A percentile compares a stretch with the other conserved stretches of the same genome.
Conservation (phyloP, 75 land plant genomes). For the Pinus taeda region DNA sequence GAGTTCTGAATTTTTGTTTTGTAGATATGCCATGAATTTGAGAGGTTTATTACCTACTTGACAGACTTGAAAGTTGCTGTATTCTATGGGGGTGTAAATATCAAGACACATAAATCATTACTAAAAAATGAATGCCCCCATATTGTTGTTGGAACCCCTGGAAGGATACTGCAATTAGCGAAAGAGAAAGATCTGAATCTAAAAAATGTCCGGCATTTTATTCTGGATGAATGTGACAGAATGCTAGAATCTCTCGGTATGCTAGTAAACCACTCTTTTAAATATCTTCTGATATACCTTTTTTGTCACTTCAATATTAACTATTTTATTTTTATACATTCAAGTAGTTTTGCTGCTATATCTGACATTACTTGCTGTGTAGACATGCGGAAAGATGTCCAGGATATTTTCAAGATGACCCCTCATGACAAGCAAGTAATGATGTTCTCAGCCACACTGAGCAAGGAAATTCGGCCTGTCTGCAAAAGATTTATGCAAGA, state of each 20-base stretch:
- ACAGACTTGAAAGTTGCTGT: slow-evolving; percentile 93
- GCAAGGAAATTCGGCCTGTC: slow-evolving; percentile 99
- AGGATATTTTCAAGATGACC: slow-evolving; percentile 98
- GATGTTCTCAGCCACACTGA: slow-evolving; percentile 99
- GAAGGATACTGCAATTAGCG: slow-evolving; percentile 81
- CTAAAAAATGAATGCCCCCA: slow-evolving; percentile 98
- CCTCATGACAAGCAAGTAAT: slow-evolving; percentile 99
- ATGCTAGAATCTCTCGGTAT: slow-evolving; percentile 99
- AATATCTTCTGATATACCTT: not conserved
- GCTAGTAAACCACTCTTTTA: not conserved
- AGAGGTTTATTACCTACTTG: slow-evolving; percentile 93
- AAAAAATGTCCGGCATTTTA: slow-evolving; percentile 98
- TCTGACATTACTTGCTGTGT: slow-evolving; percentile 16
- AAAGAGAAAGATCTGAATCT: slow-evolving; percentile 86
- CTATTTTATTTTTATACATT: not conserved
- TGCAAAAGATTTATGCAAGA: slow-evolving; percentile 99
- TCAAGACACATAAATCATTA: slow-evolving; percentile 83
- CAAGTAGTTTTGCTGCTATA: not conserved
- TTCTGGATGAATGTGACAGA: slow-evolving; percentile 99
- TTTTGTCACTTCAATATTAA: not conserved
- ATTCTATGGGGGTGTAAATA: slow-evolving; percentile 96
- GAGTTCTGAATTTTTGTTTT: not conserved
- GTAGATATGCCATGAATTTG: slow-evolving; percentile 98
- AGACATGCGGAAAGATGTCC: slow-evolving; percentile 99
- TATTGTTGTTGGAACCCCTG: slow-evolving; percentile 98